Conservation (phyloP, 331 rosid species). For the Pyracantha coccinea region DNA sequence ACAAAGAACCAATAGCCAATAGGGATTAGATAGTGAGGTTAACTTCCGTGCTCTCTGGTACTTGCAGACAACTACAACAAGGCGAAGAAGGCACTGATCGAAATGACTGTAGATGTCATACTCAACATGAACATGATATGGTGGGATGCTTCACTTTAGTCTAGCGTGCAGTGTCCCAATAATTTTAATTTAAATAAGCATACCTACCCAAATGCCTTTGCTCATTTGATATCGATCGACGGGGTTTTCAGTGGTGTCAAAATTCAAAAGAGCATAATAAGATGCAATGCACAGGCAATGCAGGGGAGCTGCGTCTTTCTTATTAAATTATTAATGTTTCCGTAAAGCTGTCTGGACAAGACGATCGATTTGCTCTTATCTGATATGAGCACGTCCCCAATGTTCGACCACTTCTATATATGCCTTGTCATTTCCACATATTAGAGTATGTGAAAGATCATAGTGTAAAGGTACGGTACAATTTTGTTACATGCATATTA, state of each 20-base stretch:
- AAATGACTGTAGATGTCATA: not conserved
- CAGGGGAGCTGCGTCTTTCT: not conserved
- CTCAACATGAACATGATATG: conserved; percentile 16
- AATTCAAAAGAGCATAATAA: not conserved
- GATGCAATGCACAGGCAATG: not conserved
- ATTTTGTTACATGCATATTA: not conserved
- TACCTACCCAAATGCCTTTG: not conserved
- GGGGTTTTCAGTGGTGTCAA: conserved; percentile 18
- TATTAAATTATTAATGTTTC: not conserved
- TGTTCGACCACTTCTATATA: not conserved
- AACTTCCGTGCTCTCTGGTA: not conserved
- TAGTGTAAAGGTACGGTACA: not conserved
- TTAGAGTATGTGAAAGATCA: not conserved
- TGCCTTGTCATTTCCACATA: not conserved
- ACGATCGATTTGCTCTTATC: not conserved
- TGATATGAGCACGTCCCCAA: not conserved
- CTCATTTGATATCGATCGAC: not conserved
- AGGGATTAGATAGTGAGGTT: not conserved
- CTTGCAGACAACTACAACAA: not conserved
- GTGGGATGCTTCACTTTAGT: conserved; percentile 67
- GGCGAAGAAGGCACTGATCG: conserved; percentile 13
- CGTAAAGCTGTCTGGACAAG: not conserved
- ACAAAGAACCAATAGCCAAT: not conserved
- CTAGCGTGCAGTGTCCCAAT: conserved; percentile 13
- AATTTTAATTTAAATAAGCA: conserved; percentile 1